phyloP scores from a whole-genome alignment of 805 yeast genomes.

The Kurtzmaniella cleridarum region DNA sequence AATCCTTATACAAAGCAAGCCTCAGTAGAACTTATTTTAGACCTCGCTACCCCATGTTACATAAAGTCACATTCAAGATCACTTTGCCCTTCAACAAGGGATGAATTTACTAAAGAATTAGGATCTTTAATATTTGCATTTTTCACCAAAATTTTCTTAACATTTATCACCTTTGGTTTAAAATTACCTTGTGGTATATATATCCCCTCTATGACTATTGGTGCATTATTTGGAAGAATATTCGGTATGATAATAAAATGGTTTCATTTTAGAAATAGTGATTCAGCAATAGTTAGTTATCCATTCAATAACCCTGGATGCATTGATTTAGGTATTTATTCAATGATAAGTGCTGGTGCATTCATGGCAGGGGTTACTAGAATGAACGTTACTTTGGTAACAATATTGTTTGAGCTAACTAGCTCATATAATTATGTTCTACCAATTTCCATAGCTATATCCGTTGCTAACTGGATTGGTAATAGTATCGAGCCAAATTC shows the following conservation, averaged over 20 bases:
- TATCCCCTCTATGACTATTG: constrained; percentile 60
- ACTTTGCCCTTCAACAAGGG: constrained; percentile 23
- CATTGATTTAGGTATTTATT: constrained; percentile 46
- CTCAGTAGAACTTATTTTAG: constrained; percentile 43
- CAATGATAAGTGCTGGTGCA: constrained; percentile 52
- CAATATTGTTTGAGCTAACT: constrained; percentile 49
- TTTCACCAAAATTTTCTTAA: constrained; percentile 38
- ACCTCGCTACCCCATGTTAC: constrained; percentile 48
- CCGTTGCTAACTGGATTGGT: constrained; percentile 56
- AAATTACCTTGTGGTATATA: constrained; percentile 58
- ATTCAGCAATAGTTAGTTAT: constrained; percentile 10
- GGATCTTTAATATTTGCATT: constrained; percentile 35
- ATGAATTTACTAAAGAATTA: constrained; percentile 26
- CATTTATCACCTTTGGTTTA: constrained; percentile 51
- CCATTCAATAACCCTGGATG: constrained; percentile 13
- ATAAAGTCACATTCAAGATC: constrained; percentile 14
- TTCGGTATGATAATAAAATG: constrained; percentile 42
- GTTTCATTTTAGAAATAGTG: constrained; percentile 16
- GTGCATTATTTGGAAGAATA: constrained; percentile 53
- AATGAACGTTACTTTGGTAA: constrained; percentile 49
- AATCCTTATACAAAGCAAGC: constrained; percentile 47
- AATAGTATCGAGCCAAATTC: constrained; percentile 46
- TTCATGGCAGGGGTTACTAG: constrained; percentile 55
- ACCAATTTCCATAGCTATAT: constrained; percentile 51
- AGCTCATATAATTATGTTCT: constrained; percentile 52